These are phyloP conservation scores for Penicillium desertorum DNA, from an alignment of 495 filamentous ascomycete species.

Conservation along the genomic window DNA sequence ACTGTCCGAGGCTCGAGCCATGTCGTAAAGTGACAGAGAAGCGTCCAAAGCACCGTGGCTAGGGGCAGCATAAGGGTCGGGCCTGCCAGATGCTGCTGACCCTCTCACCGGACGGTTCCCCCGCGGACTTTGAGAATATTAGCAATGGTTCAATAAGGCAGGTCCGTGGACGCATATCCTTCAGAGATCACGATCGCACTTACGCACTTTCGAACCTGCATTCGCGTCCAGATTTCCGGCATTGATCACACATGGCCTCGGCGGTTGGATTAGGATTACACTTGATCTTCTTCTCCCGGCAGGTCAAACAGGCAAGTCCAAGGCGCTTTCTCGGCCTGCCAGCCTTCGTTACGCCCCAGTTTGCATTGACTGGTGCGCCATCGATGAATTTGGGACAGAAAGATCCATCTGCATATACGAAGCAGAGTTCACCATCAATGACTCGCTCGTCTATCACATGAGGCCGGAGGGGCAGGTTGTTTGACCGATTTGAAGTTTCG, in stretches of 20 bases:
- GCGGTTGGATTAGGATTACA: slow-evolving; percentile 74
- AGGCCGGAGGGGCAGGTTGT: slow-evolving; percentile 31
- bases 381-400: slow-evolving; percentile 82
- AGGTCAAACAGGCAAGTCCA: slow-evolving; percentile 85
- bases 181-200: slow-evolving; percentile 39
- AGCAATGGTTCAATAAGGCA: slow-evolving; percentile 10
- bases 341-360: slow-evolving; percentile 91
- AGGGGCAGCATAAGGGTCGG: slow-evolving; percentile 23
- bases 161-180: not conserved
- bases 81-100: slow-evolving; percentile 22
- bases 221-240: slow-evolving; percentile 79
- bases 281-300: slow-evolving; percentile 95
- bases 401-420: slow-evolving; percentile 83
- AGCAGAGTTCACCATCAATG: slow-evolving; percentile 75
- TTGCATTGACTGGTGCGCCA: slow-evolving; percentile 81
- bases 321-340: slow-evolving; percentile 87
- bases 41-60: slow-evolving; percentile 30
- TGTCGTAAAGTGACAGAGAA: slow-evolving; percentile 36
- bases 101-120: slow-evolving; percentile 37
- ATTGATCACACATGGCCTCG: slow-evolving; percentile 76
- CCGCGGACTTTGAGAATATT: slow-evolving; percentile 34
- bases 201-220: slow-evolving; percentile 89
- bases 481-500: slow-evolving; percentile 22
- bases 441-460: slow-evolving; percentile 51
- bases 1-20: slow-evolving; percentile 38